phyloP scores from a whole-genome alignment of 352 stramenopile genomes.

The Pseudoperonospora humuli region DNA sequence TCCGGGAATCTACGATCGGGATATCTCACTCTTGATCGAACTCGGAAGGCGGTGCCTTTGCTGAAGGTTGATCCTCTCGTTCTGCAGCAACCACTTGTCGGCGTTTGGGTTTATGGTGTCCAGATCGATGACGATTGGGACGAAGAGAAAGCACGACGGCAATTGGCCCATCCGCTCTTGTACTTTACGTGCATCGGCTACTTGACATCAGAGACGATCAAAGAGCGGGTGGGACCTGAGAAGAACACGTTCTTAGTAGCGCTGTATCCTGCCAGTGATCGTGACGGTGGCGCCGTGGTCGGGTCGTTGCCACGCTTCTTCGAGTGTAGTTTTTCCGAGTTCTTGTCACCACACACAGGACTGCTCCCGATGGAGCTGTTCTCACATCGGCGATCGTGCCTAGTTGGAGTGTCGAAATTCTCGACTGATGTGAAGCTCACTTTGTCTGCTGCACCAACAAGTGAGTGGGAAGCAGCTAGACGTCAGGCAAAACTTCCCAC shows the following conservation, averaged over 20 bases:
- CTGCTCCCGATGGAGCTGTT: slow-evolving; percentile 34
- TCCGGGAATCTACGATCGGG: slow-evolving; percentile 31
- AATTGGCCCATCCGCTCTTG: slow-evolving; percentile 46
- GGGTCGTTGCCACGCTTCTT: slow-evolving; percentile 61
- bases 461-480: slow-evolving; percentile 33
- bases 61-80: slow-evolving; percentile 68
- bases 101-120: slow-evolving; percentile 67
- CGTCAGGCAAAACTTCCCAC: slow-evolving; percentile 27
- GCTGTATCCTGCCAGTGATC: slow-evolving; percentile 33
- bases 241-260: slow-evolving; percentile 61
- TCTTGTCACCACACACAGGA: slow-evolving; percentile 11
- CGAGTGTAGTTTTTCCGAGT: slow-evolving; percentile 42
- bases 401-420: slow-evolving; percentile 54
- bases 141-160: slow-evolving; percentile 17
- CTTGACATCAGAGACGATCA: slow-evolving; percentile 40
- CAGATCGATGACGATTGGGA: slow-evolving; percentile 48
- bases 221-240: slow-evolving; percentile 46
- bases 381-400: slow-evolving; percentile 30
- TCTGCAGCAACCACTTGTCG: slow-evolving; percentile 55
- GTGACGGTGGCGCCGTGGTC: slow-evolving; percentile 5
- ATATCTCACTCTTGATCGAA: slow-evolving; percentile 64
- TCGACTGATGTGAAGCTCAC: slow-evolving; percentile 39
- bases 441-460: slow-evolving; percentile 25
- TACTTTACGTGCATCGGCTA: slow-evolving; percentile 54
- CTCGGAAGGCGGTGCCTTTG: slow-evolving; percentile 67